Evolutionary conservation across 805 yeast species (phyloP).

Genomic region (Cyberlindnera veronae): DNA sequence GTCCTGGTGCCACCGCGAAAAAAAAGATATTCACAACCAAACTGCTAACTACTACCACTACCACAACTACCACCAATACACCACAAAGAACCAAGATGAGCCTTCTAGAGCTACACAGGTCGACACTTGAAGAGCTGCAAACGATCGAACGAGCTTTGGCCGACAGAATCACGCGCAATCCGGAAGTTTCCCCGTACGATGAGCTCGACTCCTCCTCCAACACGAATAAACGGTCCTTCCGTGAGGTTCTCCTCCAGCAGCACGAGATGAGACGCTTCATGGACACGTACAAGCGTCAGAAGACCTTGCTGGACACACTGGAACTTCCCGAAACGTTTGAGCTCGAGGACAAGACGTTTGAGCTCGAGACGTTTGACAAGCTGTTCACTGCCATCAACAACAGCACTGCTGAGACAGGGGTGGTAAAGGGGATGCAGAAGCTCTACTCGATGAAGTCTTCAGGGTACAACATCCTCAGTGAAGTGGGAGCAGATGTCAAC

Average conservation of each 20-base stretch:
- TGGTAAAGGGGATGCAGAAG: conserved; percentile 24
- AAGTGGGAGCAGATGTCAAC: conserved; percentile 45
- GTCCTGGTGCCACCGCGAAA: no score
- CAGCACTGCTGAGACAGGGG: conserved; percentile 25
- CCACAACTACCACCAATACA: not conserved
- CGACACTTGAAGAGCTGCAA: conserved; percentile 61
- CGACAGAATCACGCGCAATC: conserved; percentile 59
- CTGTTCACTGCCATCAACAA: conserved; percentile 31
- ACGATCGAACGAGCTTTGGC: conserved; percentile 64
- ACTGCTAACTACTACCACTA: not conserved
- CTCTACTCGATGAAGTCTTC: conserved; percentile 18
- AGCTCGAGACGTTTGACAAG: conserved; percentile 37
- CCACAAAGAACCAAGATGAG: not conserved
- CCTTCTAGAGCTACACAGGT: conserved; percentile 36
- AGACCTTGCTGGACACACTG: not conserved
- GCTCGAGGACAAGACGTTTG: conserved; percentile 24
- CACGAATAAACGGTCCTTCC: conserved; percentile 35
- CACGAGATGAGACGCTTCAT: conserved; percentile 60
- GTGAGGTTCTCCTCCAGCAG: conserved; percentile 56
- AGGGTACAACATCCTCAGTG: conserved; percentile 39
- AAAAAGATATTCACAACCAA: no score
- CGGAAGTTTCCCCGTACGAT: conserved; percentile 45
- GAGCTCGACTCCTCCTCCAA: no score
- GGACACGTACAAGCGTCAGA: conserved; percentile 37
- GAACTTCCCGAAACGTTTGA: conserved; percentile 2